Conservation (phyloP, 2,329 filamentous ascomycete genomes). For the Alternaria gaisen region DNA sequence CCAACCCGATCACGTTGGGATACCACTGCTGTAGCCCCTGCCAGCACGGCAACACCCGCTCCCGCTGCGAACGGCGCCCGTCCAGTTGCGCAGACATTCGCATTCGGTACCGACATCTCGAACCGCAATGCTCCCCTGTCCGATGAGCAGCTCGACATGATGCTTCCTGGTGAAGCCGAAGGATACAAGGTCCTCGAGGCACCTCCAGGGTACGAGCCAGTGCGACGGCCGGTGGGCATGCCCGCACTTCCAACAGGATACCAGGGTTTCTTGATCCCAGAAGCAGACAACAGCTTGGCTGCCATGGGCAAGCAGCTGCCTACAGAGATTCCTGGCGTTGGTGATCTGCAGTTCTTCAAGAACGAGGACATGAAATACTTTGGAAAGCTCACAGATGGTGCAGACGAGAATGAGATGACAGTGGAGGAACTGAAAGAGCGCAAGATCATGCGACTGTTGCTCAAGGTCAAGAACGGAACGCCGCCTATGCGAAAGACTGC, state of each 20-base stretch:
- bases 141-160: constrained; percentile 91
- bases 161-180: constrained; percentile 87
- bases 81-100: constrained; percentile 58
- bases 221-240: constrained; percentile 76
- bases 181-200: constrained; percentile 93
- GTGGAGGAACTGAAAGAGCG: constrained; percentile 97
- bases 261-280: constrained; percentile 96
- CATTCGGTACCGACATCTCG: constrained; percentile 83
- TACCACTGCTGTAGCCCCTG: constrained; percentile 40
- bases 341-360: constrained; percentile 97
- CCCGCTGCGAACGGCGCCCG: constrained; percentile 36
- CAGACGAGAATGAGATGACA: constrained; percentile 88
- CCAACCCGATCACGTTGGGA: constrained; percentile 49
- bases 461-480: constrained; percentile 99
- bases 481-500: constrained; percentile 99
- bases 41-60: constrained; percentile 32
- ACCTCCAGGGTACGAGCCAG: constrained; percentile 89
- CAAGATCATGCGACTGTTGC: constrained; percentile 95
- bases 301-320: constrained; percentile 88
- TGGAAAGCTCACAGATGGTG: constrained; percentile 93
- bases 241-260: constrained; percentile 73
- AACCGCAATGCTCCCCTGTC: constrained; percentile 82
- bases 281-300: constrained; percentile 80
- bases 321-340: constrained; percentile 94
- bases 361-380: constrained; percentile 99